Evolutionary conservation across 2,329 filamentous ascomycete genomes (phyloP), one percentile per base, ranked within the genome.

Genomic region (Beauveria asiatica): DNA sequence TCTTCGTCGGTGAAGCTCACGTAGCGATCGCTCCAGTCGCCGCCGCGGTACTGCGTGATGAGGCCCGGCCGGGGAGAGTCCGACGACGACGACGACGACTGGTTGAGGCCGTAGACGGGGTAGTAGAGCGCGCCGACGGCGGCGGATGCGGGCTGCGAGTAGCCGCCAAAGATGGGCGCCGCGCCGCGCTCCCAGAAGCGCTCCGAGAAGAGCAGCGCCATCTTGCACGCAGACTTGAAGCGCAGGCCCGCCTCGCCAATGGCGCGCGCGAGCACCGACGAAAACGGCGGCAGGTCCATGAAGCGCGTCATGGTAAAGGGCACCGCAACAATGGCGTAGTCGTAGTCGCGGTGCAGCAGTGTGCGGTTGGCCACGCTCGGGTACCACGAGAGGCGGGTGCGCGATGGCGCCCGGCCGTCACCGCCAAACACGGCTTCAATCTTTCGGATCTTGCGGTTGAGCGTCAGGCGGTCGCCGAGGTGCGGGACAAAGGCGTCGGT

Each of bases 81-180:
- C 33, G 11, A 13, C 33, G 33, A 13, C 11, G 30, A 33, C 30
- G 30, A 33, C 30, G 9, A 17, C 0, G 71, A 71, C 4, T 67
- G 68, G 25, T 74, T 74, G 10, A 73, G 65, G 17, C 72, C 70
- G 49, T 68, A 74, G 0, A 69, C 71, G 4, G 72, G 72, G 50
- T 74, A 74, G 59, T 70, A 74, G 8, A 73, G 67, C 5, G 56
- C 66, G 1, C 71, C 72, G 41, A 74, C 64, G 1, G 70, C 69
- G 1, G 67, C 48, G 1, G 68, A 62, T 52, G 70, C 68, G 11
- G 73, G 69, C 0, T 66, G 64, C 13, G 69, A 69, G 46, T 70
- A 72, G 2, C 70, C 70, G 9, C 70, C 70, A 5, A 69, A 68
- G 50, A 72, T 72, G 19, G 68, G 70, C 19, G 61, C 59, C 2